These are phyloP conservation scores for Zygotorulaspora danielsina DNA, from an alignment of 805 yeast genomes.

Conservation along the genomic window DNA sequence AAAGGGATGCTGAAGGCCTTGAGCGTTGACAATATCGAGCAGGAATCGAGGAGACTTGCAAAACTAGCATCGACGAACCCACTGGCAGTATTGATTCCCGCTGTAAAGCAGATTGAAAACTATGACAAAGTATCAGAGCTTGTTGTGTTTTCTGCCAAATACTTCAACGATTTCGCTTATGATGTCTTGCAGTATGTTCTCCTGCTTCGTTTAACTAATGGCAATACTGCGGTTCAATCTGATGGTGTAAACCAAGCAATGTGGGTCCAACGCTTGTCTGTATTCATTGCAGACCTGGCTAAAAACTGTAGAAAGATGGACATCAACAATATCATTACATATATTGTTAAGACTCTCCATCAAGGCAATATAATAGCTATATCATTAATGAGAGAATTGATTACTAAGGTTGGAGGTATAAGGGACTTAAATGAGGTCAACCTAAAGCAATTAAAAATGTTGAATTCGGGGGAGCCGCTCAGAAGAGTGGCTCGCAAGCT, in stretches of 20 bases:
- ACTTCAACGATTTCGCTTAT: slow-evolving; percentile 75
- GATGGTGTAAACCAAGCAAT: slow-evolving; percentile 78
- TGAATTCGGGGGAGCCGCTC: slow-evolving; percentile 61
- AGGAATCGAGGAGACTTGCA: slow-evolving; percentile 69
- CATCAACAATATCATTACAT: slow-evolving; percentile 55
- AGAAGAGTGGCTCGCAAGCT: slow-evolving; percentile 51
- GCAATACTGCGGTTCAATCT: slow-evolving; percentile 61
- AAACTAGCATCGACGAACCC: slow-evolving; percentile 75
- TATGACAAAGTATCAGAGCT: slow-evolving; percentile 80
- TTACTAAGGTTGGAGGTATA: slow-evolving; percentile 75
- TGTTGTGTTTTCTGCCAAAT: slow-evolving; percentile 72
- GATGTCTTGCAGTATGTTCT: slow-evolving; percentile 75
- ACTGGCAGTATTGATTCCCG: slow-evolving; percentile 63
- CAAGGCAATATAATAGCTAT: slow-evolving; percentile 55
- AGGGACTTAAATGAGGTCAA: slow-evolving; percentile 65
- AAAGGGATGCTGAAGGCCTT: slow-evolving; percentile 74
- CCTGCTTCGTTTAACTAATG: slow-evolving; percentile 62
- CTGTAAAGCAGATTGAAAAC: slow-evolving; percentile 81
- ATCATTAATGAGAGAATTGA: slow-evolving; percentile 60
- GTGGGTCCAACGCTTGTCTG: slow-evolving; percentile 82
- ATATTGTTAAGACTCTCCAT: slow-evolving; percentile 59
- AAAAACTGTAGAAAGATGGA: slow-evolving; percentile 53
- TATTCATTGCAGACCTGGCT: slow-evolving; percentile 71
- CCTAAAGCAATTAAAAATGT: slow-evolving; percentile 54
- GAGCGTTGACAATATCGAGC: slow-evolving; percentile 70